Evolutionary conservation across 345 rosid genomes (phyloP).

Genomic region (Citrus hindsii): DNA sequence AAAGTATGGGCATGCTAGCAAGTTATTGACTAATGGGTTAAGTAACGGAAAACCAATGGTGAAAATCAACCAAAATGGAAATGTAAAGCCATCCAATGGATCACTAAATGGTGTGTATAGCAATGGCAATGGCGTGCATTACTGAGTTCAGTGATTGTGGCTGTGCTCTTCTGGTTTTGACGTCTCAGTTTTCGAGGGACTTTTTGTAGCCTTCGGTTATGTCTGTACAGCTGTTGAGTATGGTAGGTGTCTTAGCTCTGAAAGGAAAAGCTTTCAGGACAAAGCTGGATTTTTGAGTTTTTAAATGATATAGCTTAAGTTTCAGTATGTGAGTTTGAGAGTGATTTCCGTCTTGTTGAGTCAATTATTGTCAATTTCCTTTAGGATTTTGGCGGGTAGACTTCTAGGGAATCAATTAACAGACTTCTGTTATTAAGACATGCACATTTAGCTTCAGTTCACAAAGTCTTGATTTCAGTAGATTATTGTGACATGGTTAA

Average conservation of each 20-base stretch:
- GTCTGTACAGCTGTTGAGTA: conserved; percentile 38
- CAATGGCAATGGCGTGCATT: conserved; percentile 61
- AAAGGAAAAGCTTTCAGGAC: conserved; percentile 8
- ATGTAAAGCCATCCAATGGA: conserved; percentile 31
- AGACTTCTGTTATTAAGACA: background rate
- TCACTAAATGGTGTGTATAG: conserved; percentile 39
- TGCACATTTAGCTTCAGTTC: background rate
- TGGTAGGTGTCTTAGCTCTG: conserved; percentile 11
- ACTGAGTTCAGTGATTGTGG: conserved; percentile 13
- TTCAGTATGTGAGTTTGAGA: background rate
- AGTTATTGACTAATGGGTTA: conserved; percentile 33
- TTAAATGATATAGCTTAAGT: background rate
- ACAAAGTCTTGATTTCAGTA: background rate
- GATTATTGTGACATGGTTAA: background rate
- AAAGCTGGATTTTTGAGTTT: conserved; percentile 17
- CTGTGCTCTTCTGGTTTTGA: conserved; percentile 4
- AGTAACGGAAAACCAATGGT: conserved; percentile 36
- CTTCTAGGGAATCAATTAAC: background rate
- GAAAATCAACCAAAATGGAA: conserved; percentile 48
- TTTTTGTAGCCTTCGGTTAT: conserved; percentile 19
- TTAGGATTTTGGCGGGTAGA: background rate
- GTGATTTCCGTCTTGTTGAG: background rate
- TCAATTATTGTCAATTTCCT: background rate
- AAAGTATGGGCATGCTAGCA: conserved; percentile 31
- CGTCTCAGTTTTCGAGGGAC: conserved; percentile 9